phyloP scores from a whole-genome alignment of 805 yeast species.

The Wickerhamomyces rabaulensis region DNA sequence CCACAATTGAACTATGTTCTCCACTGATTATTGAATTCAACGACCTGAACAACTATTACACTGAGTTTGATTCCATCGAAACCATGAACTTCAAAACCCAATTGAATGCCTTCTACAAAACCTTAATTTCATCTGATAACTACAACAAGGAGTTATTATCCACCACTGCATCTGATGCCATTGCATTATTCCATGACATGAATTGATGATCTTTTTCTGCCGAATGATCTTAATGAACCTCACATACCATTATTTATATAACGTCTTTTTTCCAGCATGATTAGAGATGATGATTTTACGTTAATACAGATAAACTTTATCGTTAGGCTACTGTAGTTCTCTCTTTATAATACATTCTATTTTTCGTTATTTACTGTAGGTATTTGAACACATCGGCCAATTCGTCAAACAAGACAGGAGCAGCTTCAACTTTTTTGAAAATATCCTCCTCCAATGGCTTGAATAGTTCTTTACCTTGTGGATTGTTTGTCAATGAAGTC shows the following conservation, averaged over 20 bases:
- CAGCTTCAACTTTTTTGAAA: slow-evolving; percentile 27
- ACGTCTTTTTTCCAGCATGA: not conserved
- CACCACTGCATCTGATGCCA: slow-evolving; percentile 12
- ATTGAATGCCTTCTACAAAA: slow-evolving; percentile 23
- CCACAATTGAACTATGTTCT: slow-evolving; percentile 27
- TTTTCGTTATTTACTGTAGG: slow-evolving; percentile 4
- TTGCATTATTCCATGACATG: slow-evolving; percentile 11
- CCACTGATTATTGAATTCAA: slow-evolving; percentile 30
- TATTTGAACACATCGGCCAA: slow-evolving; percentile 21
- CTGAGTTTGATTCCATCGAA: slow-evolving; percentile 20
- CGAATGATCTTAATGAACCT: not conserved
- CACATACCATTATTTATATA: not conserved
- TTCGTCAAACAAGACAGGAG: slow-evolving; percentile 29
- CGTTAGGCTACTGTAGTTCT: not conserved
- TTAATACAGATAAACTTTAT: not conserved
- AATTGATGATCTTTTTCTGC: not conserved
- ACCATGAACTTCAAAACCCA: slow-evolving; percentile 27
- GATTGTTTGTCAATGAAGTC: slow-evolving; percentile 28
- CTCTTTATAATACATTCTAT: not conserved
- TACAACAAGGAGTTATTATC: slow-evolving; percentile 4
- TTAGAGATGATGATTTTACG: not conserved
- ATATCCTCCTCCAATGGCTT: slow-evolving; percentile 27
- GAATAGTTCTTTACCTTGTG: slow-evolving; percentile 29
- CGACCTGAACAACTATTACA: slow-evolving; percentile 29
- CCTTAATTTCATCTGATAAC: not conserved